Percentiles rank a stretch among this genome's conserved stretches.
phyloP scores from a whole-genome alignment of 164 flowering plant species.

The Liquidambar formosana region DNA sequence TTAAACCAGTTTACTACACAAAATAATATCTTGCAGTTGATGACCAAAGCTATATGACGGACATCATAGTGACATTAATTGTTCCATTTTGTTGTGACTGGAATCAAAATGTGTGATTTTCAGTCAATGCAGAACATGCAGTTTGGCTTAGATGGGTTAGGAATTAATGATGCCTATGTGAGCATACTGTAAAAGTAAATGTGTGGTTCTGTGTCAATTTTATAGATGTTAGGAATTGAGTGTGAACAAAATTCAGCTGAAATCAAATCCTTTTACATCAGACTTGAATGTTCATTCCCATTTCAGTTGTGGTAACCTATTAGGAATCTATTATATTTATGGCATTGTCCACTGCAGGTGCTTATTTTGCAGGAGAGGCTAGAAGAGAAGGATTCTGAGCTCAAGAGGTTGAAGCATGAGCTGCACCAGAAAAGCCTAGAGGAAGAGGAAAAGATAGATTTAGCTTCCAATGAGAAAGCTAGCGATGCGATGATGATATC shows the following conservation, averaged over 20 bases:
- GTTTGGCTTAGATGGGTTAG: too few species aligned
- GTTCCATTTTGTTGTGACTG: too few species aligned
- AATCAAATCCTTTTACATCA: background rate
- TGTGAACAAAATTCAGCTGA: background rate
- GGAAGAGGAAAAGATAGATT: constrained; percentile 37
- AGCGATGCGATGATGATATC: constrained; percentile 22
- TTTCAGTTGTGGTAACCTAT: background rate
- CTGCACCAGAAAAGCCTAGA: constrained; percentile 29
- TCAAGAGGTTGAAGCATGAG: constrained; percentile 53
- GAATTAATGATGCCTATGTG: too few species aligned
- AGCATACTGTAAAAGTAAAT: too few species aligned
- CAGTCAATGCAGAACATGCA: too few species aligned
- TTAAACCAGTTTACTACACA: background rate
- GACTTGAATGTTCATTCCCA: background rate
- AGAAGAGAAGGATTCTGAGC: constrained; percentile 65
- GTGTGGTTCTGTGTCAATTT: too few species aligned
- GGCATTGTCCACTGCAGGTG: constrained; percentile 43
- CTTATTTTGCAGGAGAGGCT: constrained; percentile 62
- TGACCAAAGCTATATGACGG: background rate
- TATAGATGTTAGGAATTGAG: too few species aligned
- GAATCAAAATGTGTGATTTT: too few species aligned
- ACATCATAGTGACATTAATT: too few species aligned
- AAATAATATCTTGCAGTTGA: background rate
- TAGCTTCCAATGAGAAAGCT: constrained; percentile 22
- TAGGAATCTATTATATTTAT: background rate